These are phyloP conservation scores for Plasmodium ovale DNA, from an alignment of 169 alveolate genomes.

Conservation along the genomic window DNA sequence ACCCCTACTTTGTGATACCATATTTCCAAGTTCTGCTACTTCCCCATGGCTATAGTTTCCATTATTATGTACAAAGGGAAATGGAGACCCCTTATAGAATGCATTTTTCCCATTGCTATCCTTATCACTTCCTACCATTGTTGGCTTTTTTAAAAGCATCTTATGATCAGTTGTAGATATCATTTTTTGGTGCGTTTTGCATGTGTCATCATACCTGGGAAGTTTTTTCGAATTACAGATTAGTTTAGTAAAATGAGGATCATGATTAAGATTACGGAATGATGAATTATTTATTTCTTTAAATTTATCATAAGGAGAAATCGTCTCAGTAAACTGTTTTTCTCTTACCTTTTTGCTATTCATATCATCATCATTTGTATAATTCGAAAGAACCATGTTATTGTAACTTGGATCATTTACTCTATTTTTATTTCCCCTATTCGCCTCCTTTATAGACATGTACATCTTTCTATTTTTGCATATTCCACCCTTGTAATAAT, in stretches of 20 bases:
- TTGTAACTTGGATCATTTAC: too few relatives aligned
- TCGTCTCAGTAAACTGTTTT: neutral
- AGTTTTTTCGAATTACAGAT: neutral
- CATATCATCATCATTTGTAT: neutral
- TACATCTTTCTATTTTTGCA: too few relatives aligned
- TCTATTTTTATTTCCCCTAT: too few relatives aligned
- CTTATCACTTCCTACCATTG: neutral
- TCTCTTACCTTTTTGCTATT: neutral
- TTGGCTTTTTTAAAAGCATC: neutral
- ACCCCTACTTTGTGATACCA: too few relatives aligned
- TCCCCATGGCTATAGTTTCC: neutral
- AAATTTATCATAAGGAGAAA: neutral
- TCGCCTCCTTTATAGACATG: too few relatives aligned
- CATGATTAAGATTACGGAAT: neutral
- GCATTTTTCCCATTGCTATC: neutral
- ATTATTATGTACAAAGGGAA: neutral
- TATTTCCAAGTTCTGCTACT: neutral
- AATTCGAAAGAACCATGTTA: too few relatives aligned
- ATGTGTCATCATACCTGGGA: neutral
- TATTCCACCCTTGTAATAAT: too few relatives aligned
- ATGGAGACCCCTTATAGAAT: too few relatives aligned
- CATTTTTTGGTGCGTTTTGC: neutral
- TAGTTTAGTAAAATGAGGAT: neutral
- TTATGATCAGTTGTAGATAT: neutral
- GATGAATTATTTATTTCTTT: too few relatives aligned